Base-by-base conservation (phyloP, 129 eudicot genomes). In the Pittosporum tobira region DNA sequence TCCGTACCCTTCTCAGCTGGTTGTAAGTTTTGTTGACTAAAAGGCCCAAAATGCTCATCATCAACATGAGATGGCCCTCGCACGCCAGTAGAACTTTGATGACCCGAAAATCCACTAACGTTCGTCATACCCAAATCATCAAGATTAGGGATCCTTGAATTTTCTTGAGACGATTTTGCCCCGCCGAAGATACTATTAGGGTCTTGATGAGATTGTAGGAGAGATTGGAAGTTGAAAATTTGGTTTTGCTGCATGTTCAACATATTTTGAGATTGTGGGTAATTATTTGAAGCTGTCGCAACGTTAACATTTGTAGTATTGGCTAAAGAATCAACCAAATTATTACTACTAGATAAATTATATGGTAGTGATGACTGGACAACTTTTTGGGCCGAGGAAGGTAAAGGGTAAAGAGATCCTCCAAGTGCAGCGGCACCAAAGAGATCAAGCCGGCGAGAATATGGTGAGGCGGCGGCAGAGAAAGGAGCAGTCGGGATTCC, bases 401-500 rank as follows among this genome's bases (percentile, higher is more conserved):
- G 75, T 46, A 82, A 30, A 26, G 80, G 80, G 40, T 77, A 73
- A 13, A 85, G 48, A 19, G 85, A 72, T 44, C 75, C 69, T 1
- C 44, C 47, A 54, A 19, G 44, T 3, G 65, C 18, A 1, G 71
- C 34, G 31, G 48, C 36, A 26, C 58, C 58, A 48, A 84, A 79
- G 25, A 81, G 87, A 47, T 84, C 89, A 10, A 84, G 72, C 3
- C 87, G 78, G 16, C 94, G 88, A 3, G 93, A 80, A 9, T 69
- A 77, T 0, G 83, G 68, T 1, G 87, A 51, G 19, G 74, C 76
- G 7, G 73, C 46, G 37, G 73, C 46, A 29, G 87, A 68, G 65
- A 84, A 84, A 4, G 94, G 94, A 11, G 82, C 74, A 12, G 90
- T 68, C 20, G 96, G 96, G 49, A 88, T 84, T 7, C 96, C 96